Percentiles rank a stretch among this genome's conserved stretches.
Evolutionary conservation across 139 green algal genomes (phyloP).

Genomic region (Chlamydomonas sp.): DNA sequence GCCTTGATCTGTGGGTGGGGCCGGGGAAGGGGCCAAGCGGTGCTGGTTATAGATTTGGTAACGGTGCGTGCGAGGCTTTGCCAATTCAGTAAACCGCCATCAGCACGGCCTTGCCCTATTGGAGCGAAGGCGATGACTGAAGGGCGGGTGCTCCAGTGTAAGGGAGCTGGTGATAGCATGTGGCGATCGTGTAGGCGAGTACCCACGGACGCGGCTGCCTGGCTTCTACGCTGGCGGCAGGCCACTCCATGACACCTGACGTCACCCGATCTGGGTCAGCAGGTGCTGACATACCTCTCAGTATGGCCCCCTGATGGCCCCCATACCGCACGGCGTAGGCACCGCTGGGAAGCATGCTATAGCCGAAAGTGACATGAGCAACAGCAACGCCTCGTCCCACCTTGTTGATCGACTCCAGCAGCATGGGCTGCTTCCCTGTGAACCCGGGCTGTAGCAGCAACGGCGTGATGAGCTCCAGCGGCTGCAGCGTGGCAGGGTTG

Average conservation of each 20-base stretch:
- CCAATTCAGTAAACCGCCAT: not conserved
- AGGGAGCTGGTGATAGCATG: no score
- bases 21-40: not conserved
- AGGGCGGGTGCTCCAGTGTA: no score
- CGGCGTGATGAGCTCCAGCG: slow-evolving; percentile 80
- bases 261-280: no score
- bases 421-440: slow-evolving; percentile 68
- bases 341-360: not conserved
- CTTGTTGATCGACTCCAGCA: slow-evolving; percentile 84
- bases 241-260: no score
- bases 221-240: no score
- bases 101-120: not conserved
- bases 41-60: not conserved
- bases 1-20: slow-evolving; percentile 71
- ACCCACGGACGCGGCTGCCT: no score
- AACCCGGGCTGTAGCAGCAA: slow-evolving; percentile 78
- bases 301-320: no score
- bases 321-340: no score
- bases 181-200: no score
- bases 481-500: slow-evolving; percentile 56
- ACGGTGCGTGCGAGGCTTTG: not conserved
- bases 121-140: not conserved
- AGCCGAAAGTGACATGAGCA: not conserved
- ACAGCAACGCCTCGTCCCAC: slow-evolving; percentile 41
- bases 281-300: no score